A percentile compares a stretch with the other conserved stretches of the same genome.
Evolutionary conservation across 208 protist species (phyloP).

Genomic region (Polymyxa betae): DNA sequence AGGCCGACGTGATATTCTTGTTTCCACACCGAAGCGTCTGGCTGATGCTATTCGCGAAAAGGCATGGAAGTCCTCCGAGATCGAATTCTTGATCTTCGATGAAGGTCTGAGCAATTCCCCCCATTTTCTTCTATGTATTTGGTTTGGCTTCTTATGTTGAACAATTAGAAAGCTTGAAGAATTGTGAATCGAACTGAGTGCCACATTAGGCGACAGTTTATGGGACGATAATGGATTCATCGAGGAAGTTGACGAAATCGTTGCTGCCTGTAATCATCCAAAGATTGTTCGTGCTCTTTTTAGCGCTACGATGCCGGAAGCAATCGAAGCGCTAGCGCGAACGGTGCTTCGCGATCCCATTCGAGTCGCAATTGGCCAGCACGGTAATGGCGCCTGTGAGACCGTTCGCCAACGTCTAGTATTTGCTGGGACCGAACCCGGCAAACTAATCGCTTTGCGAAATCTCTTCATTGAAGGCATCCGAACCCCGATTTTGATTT

Average conservation of each 20-base stretch:
- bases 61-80: not conserved
- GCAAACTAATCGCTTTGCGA: conserved; percentile 13
- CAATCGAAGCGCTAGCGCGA: not conserved
- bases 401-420: conserved; percentile 3
- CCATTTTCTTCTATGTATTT: no score
- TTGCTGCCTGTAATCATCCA: not conserved
- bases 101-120: no score
- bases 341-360: conserved; percentile 23
- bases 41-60: not conserved
- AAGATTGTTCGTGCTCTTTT: conserved; percentile 27
- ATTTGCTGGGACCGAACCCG: conserved; percentile 19
- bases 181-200: no score
- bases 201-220: conserved; percentile 10
- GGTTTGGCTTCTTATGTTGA: no score
- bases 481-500: conserved; percentile 7
- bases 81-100: conserved; percentile 37
- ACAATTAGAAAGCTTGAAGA: no score
- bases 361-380: not conserved
- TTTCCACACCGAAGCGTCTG: not conserved
- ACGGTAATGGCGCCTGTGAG: not conserved
- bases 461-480: conserved; percentile 2
- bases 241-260: conserved; percentile 11
- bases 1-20: conserved; percentile 39
- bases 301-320: conserved; percentile 37
- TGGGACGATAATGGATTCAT: conserved; percentile 47